Evolutionary conservation across 2,329 filamentous ascomycete species (phyloP), one percentile per base, ranked within the genome.

Genomic region (Teratosphaeria nubilosa): DNA sequence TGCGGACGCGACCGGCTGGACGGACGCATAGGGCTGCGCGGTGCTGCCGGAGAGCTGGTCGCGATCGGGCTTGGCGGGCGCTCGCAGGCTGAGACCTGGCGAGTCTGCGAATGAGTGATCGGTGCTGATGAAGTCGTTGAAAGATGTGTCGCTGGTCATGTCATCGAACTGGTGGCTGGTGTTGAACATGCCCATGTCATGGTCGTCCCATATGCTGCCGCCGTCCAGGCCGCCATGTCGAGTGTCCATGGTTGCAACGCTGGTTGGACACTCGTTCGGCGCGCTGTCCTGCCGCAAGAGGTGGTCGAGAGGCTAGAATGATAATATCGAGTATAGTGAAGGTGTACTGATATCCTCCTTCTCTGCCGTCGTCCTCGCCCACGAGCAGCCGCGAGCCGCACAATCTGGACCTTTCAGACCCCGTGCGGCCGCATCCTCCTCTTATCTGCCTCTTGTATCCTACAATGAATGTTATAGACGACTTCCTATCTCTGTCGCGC

Each of bases 41-140:
- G 59, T 57, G 53, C 54, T 60, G 20, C 59, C 34, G 37, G 52
- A 53, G 27, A 60, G 55, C 53, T 62, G 62, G 37, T 68, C 62
- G 51, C 60, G 60, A 32, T 58, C 64, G 25, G 66, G 60, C 64
- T 71, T 71, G 53, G 65, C 66, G 13, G 65, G 65, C 9, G 66
- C 66, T 50, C 68, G 68, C 56, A 68, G 56, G 48, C 55, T 62
- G 20, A 65, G 53, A 51, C 61, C 61, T 48, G 64, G 65, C 54
- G 60, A 62, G 53, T 68, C 66, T 56, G 62, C 64, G 57, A 67
- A 56, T n/a, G 32, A 25, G 22, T 24, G 27, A 14, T 57, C 64
- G 53, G 68, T 55, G 62, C 67, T 70, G 59, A 69, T 70, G 60
- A 63, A 62, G 24, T 64, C 56, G 58, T 63, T 65, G 54, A 64